phyloP scores from a whole-genome alignment of 345 rosid genomes.

The Eucalyptus sideroxylon region DNA sequence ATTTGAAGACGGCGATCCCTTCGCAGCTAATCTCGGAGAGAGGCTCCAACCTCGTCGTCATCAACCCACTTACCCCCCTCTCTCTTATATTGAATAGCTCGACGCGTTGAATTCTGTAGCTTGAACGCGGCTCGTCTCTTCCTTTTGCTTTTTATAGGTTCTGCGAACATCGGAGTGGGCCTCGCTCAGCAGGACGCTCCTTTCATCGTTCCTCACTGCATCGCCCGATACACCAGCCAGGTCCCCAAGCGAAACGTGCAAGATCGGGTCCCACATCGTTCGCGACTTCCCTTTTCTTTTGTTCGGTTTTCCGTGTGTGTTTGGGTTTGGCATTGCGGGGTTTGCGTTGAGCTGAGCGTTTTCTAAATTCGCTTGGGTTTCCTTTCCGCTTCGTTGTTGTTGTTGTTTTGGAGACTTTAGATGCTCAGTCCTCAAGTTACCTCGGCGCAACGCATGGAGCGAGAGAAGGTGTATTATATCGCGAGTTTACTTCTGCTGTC shows the following conservation, averaged over 20 bases:
- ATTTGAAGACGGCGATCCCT: too few species aligned
- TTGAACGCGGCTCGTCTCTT: background rate
- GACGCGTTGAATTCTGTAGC: background rate
- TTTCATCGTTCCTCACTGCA: constrained; percentile 58
- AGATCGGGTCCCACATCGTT: constrained; percentile 47
- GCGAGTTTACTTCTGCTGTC: constrained; percentile 15
- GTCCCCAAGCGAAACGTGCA: constrained; percentile 31
- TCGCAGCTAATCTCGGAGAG: too few species aligned
- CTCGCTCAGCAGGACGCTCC: constrained; percentile 72
- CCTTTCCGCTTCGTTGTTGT: background rate
- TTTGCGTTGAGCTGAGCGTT: background rate
- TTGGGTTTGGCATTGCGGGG: background rate
- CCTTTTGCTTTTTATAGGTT: constrained; percentile 20
- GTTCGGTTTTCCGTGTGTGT: background rate
- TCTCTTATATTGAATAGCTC: background rate
- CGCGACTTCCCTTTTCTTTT: background rate
- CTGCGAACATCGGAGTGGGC: constrained; percentile 68
- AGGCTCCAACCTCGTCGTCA: too few species aligned
- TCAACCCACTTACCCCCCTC: background rate
- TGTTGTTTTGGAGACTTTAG: constrained; percentile 8
- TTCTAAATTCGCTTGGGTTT: background rate
- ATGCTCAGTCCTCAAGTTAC: constrained; percentile 76
- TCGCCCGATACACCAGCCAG: constrained; percentile 53
- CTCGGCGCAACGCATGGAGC: constrained; percentile 58
- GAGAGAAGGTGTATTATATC: constrained; percentile 70